Conservation (phyloP, 1,139 yeast genomes). For the Blastobotrys petasosporus region DNA sequence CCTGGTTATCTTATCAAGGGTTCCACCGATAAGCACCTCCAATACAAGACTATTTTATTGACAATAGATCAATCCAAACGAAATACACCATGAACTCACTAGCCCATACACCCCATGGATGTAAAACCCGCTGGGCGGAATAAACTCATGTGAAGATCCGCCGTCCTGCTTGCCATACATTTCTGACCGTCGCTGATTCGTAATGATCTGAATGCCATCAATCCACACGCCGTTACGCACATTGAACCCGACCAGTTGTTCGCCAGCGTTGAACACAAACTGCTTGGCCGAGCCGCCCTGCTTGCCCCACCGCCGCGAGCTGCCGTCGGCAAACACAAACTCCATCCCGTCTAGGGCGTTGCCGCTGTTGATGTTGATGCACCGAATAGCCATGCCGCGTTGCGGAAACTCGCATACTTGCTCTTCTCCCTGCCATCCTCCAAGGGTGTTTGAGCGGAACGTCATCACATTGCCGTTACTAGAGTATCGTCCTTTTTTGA, state of each 20-base stretch:
- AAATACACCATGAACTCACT: slow-evolving; percentile 63
- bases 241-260: slow-evolving; percentile 52
- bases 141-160: slow-evolving; percentile 56
- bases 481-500: slow-evolving; percentile 13
- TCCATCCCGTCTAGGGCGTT: slow-evolving; percentile 73
- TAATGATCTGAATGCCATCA: slow-evolving; percentile 68
- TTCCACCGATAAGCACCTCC: no score
- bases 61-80: slow-evolving; percentile 57
- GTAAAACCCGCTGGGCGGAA: slow-evolving; percentile 52
- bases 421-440: slow-evolving; percentile 24
- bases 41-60: neutral
- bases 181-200: slow-evolving; percentile 41
- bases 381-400: slow-evolving; percentile 34
- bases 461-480: slow-evolving; percentile 16
- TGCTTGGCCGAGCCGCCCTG: slow-evolving; percentile 54
- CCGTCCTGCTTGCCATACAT: slow-evolving; percentile 61
- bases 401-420: slow-evolving; percentile 19
- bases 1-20: no score
- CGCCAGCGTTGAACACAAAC: slow-evolving; percentile 50
- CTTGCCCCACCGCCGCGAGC: slow-evolving; percentile 52
- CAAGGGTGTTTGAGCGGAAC: slow-evolving; percentile 23
- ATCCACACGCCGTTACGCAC: slow-evolving; percentile 83
- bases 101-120: slow-evolving; percentile 68
- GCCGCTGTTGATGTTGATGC: slow-evolving; percentile 63
- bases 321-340: slow-evolving; percentile 26